Evolutionary conservation across 306 rosid species (phyloP).

Genomic region (Dryas drummondii): DNA sequence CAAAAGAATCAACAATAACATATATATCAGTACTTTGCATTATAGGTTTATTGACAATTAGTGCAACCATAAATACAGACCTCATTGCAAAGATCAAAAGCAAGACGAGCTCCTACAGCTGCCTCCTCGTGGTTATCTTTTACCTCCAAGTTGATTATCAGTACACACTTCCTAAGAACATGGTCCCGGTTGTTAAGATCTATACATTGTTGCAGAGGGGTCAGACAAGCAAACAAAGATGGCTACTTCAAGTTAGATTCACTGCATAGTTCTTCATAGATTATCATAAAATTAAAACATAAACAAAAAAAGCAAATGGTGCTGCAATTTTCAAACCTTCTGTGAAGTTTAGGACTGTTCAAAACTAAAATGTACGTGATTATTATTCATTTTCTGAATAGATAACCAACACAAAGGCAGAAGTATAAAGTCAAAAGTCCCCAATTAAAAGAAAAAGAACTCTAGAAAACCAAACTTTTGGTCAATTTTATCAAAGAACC

Average conservation of each 20-base stretch:
- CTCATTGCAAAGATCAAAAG: constrained; percentile 79
- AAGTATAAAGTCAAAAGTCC: not conserved
- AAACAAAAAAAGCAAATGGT: not conserved
- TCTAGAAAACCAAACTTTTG: not conserved
- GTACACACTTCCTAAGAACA: constrained; percentile 59
- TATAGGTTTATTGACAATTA: constrained; percentile 2
- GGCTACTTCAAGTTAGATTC: not conserved
- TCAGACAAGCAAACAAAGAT: constrained; percentile 14
- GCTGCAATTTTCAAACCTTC: not conserved
- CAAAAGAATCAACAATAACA: constrained; percentile 10
- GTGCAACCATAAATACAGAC: constrained; percentile 35
- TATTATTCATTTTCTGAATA: not conserved
- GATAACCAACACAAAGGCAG: not conserved
- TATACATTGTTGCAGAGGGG: constrained; percentile 31
- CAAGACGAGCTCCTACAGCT: constrained; percentile 77
- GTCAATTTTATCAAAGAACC: not conserved
- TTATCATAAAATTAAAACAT: not conserved
- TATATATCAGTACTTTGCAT: constrained; percentile 3
- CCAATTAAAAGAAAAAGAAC: not conserved
- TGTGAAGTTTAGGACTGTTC: not conserved
- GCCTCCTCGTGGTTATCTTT: constrained; percentile 99
- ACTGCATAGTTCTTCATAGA: not conserved
- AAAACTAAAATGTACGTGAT: not conserved
- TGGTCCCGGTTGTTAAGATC: constrained; percentile 86
- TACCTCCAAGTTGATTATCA: constrained; percentile 89